Base-by-base conservation (phyloP, 1,284 basidiomycete genomes). In the Singerocomus rubriflavus region DNA sequence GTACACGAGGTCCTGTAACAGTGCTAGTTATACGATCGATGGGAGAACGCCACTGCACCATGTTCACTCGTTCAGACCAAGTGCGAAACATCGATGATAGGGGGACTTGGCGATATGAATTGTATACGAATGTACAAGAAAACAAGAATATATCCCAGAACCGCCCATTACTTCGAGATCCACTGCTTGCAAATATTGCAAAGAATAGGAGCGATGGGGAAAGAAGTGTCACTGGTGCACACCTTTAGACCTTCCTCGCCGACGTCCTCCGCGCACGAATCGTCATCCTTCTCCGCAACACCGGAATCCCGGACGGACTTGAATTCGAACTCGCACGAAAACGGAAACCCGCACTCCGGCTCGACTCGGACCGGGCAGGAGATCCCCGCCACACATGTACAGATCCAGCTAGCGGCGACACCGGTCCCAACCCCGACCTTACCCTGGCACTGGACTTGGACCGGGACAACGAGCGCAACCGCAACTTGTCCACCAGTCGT, bases 231-330 rank as follows among this genome's bases (percentile, higher is more conserved):
- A 17, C 12, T 5, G 39, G 34, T 13, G 9, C 27, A 29, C 14
- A n/a, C 5, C 16, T 25, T 40, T 52, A 62, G n/a, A 46, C 31
- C 38, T 56, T 60, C 50, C 34, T 60, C 45, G 56, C 47, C 12
- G 64, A 61, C 29, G 35, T 44, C 30, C 49, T 54, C 39, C 59
- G 52, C 25, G 61, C 66, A n/a, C 59, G 59, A 45, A 68, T 63
- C 30, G 66, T 68, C 65, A 55, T 63, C 39, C 59, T 33, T 44
- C 66, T 56, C 44, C 63, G 61, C 29, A 68, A 46, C 25, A 66
- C 51, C 29, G 66, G 66, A 29, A 67, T 64, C 25, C 53, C 66
- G 37, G 66, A 64, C 0, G 44, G 35, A 9, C 60, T 62, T 39
- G 49, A 25, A 4, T 25, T 44, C n/a, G n/a, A 17, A 9, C 3